phyloP scores from a whole-genome alignment of 2,329 filamentous ascomycete genomes.

The Tolypocladium tundrense region DNA sequence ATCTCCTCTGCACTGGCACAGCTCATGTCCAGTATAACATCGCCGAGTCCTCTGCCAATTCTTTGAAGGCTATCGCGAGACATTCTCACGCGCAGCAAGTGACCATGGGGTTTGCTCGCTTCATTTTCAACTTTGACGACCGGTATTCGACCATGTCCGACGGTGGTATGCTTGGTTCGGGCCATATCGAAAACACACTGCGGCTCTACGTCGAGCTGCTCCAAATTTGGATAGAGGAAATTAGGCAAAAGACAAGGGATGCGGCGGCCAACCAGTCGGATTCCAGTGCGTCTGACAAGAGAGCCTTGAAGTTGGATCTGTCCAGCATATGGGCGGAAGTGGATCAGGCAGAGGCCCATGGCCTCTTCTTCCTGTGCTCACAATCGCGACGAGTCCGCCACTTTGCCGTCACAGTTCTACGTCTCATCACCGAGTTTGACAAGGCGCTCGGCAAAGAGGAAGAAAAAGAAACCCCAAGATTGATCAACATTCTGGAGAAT shows the following conservation, averaged over 20 bases:
- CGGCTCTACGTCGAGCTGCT: constrained; percentile 88
- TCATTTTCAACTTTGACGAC: constrained; percentile 98
- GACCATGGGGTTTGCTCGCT: constrained; percentile 89
- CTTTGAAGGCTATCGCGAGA: constrained; percentile 86
- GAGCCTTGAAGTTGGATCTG: constrained; percentile 70
- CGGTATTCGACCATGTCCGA: constrained; percentile 97
- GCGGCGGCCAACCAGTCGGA: constrained; percentile 56
- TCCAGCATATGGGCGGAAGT: constrained; percentile 88
- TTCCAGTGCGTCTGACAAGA: constrained; percentile 51
- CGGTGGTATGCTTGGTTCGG: constrained; percentile 86
- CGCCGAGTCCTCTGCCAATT: constrained; percentile 82
- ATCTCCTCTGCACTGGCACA: constrained; percentile 89
- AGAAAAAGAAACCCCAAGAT: constrained; percentile 56
- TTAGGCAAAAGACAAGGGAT: constrained; percentile 74
- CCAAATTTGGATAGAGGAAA: constrained; percentile 96
- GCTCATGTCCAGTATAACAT: constrained; percentile 92
- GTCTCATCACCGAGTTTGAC: constrained; percentile 89
- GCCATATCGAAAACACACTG: constrained; percentile 89
- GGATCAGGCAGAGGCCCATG: constrained; percentile 93
- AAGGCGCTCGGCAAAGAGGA: constrained; percentile 66
- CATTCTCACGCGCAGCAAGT: constrained; percentile 92
- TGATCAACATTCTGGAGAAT: constrained; percentile 87
- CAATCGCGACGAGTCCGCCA: constrained; percentile 82
- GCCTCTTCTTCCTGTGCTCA: constrained; percentile 93
- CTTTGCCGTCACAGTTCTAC: constrained; percentile 85